Evolutionary conservation across 2,329 filamentous ascomycete species (phyloP), one percentile per base, ranked within the genome.

Genomic region (Elsinoe ampelina): DNA sequence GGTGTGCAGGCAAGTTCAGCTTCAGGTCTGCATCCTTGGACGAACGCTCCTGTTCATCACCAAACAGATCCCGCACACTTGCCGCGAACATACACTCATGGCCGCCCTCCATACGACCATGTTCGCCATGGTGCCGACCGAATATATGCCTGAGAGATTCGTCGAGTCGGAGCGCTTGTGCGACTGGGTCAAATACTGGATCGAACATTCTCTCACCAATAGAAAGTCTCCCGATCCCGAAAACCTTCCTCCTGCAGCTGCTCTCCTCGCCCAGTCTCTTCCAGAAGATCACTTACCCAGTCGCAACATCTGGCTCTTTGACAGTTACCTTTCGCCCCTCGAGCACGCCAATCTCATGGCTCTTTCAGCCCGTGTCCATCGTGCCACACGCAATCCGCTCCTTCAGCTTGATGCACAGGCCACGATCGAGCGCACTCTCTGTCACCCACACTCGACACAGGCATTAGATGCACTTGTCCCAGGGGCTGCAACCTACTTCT

Each of bases 291-390:
- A 56, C 54, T 42, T 45, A n/a, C 54, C 54, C 26, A 47, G 39
- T 30, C 54, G 54, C 38, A 56, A 56, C 41, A 56, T 56, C 19
- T 56, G 54, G 54, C 42, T 56, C 26, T 56, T 56, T 42, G 54
- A 56, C 26, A 22, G 17, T 22, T 56, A 56, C 30, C 54, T 56
- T 32, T 47, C 54, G 17, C 54, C 54, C 17, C 39, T 45, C 15
- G 54, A 56, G 36, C 54, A 56, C 17, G 39, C 54, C 41, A 56
- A 42, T 36, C 38, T 56, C 54, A 38, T 45, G 32, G 54, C 54
- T 20, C 54, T 56, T 17, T 45, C 39, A 47, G 54, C 54, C 39
- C 54, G 54, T 17, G 47, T 56, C 54, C 47, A 45, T 42, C 54
- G 32, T 30, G 32, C 22, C 26, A 42, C 54, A 19, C 32, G 22